A percentile compares a stretch with the other conserved stretches of the same genome.
Conservation (phyloP, 495 filamentous ascomycete genomes). For the Aspergillus baeticus region DNA sequence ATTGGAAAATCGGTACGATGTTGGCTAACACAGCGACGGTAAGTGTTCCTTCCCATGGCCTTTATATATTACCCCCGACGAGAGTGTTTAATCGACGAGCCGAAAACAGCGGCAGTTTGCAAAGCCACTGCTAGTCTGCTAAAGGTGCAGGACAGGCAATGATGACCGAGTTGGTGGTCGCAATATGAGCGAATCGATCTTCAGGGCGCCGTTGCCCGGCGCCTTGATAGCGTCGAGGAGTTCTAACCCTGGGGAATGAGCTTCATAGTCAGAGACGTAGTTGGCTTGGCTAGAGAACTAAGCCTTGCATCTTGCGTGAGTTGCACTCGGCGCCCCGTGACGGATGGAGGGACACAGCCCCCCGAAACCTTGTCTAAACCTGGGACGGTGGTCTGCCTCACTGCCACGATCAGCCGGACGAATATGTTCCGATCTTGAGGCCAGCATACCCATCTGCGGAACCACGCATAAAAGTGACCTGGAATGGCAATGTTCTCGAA, state of each 20-base stretch:
- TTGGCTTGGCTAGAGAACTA: background rate
- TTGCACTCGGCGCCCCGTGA: background rate
- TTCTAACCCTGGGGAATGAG: too few species aligned
- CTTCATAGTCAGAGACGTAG: background rate
- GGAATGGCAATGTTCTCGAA: conserved; percentile 5
- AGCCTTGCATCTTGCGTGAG: too few species aligned
- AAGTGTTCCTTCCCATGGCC: background rate
- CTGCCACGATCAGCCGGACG: background rate
- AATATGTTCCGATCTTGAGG: background rate
- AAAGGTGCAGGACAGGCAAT: background rate
- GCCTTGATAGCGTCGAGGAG: background rate
- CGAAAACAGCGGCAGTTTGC: background rate
- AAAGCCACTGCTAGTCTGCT: background rate
- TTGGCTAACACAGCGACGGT: too few species aligned
- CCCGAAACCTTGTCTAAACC: background rate
- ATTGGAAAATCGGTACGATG: background rate
- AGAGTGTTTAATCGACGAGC: background rate
- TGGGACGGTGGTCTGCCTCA: background rate
- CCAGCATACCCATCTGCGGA: too few species aligned
- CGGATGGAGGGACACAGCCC: conserved; percentile 9
- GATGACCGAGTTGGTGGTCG: background rate
- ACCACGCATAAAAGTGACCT: too few species aligned
- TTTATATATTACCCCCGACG: background rate
- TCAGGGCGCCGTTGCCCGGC: background rate
- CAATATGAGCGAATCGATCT: background rate